phyloP scores from a whole-genome alignment of 2,329 filamentous ascomycete genomes.

The Colletotrichum musae region DNA sequence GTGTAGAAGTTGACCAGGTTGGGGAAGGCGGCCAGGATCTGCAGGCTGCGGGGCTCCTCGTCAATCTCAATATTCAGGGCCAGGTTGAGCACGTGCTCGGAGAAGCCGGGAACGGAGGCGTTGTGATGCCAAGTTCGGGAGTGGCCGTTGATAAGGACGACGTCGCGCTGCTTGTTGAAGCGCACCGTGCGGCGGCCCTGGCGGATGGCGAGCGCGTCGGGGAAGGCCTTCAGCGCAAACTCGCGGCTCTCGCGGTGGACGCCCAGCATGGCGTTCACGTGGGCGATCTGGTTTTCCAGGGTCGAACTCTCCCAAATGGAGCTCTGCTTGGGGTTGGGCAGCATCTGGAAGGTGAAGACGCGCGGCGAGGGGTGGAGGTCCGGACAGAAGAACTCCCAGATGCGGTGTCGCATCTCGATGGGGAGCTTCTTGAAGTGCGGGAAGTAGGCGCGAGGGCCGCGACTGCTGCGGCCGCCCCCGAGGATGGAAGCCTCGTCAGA shows the following conservation, averaged over 20 bases:
- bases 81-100: slow-evolving; percentile 48
- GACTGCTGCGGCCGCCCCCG: not conserved
- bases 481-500: slow-evolving; percentile 28
- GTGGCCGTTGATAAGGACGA: slow-evolving; percentile 43
- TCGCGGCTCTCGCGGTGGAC: slow-evolving; percentile 54
- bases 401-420: slow-evolving; percentile 50
- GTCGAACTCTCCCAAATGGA: slow-evolving; percentile 39
- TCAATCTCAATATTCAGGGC: slow-evolving; percentile 41
- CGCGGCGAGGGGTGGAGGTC: slow-evolving; percentile 47
- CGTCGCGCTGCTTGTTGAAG: slow-evolving; percentile 51
- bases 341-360: slow-evolving; percentile 48
- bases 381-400: slow-evolving; percentile 53
- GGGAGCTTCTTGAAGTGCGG: slow-evolving; percentile 49
- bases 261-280: slow-evolving; percentile 49
- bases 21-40: slow-evolving; percentile 40
- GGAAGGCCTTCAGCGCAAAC: slow-evolving; percentile 49
- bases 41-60: not conserved
- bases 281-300: slow-evolving; percentile 33
- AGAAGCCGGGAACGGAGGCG: slow-evolving; percentile 46
- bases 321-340: slow-evolving; percentile 15
- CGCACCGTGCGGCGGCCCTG: slow-evolving; percentile 45
- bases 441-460: slow-evolving; percentile 37
- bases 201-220: slow-evolving; percentile 51
- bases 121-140: slow-evolving; percentile 27
- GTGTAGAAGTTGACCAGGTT: slow-evolving; percentile 49